phyloP scores from a whole-genome alignment of 2,329 filamentous ascomycete genomes.

The Pseudocercospora pini-densiflorae region DNA sequence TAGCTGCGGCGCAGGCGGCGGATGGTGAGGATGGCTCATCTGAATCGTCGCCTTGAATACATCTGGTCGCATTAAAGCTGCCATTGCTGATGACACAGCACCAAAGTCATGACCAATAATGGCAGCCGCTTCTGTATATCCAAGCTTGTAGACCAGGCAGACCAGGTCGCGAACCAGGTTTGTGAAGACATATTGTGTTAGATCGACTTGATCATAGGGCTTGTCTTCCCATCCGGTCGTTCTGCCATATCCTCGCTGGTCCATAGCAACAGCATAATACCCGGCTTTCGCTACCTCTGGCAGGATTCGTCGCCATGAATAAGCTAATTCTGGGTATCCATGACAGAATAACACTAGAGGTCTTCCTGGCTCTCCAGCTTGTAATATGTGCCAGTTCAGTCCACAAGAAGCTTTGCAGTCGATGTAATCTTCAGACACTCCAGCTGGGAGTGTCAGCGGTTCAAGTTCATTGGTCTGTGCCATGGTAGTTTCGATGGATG shows the following conservation, averaged over 20 bases:
- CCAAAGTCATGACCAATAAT: conserved; percentile 72
- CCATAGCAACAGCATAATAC: conserved; percentile 69
- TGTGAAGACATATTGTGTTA: conserved; percentile 62
- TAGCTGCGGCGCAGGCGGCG: conserved; percentile 55
- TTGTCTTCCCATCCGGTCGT: conserved; percentile 65
- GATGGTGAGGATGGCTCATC: conserved; percentile 69
- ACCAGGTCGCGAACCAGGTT: conserved; percentile 66
- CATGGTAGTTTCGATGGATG: conserved; percentile 5
- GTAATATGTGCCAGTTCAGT: conserved; percentile 66
- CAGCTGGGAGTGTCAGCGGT: conserved; percentile 59
- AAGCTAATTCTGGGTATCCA: conserved; percentile 71
- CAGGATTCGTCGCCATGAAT: conserved; percentile 70
- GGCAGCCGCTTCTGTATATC: conserved; percentile 61
- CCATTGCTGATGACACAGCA: conserved; percentile 63
- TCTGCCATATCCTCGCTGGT: conserved; percentile 70
- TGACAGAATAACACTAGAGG: conserved; percentile 67
- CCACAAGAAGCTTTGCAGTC: conserved; percentile 57
- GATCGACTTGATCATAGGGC: conserved; percentile 57
- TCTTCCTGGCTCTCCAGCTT: conserved; percentile 54
- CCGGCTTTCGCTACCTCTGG: conserved; percentile 62
- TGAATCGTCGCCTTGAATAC: conserved; percentile 65
- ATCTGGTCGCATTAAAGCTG: conserved; percentile 66
- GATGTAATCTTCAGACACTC: conserved; percentile 61
- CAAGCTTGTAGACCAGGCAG: conserved; percentile 63
- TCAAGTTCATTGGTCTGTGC: conserved; percentile 33